Conservation (phyloP, 2,329 filamentous ascomycete genomes). For the Fusarium tricinctum region DNA sequence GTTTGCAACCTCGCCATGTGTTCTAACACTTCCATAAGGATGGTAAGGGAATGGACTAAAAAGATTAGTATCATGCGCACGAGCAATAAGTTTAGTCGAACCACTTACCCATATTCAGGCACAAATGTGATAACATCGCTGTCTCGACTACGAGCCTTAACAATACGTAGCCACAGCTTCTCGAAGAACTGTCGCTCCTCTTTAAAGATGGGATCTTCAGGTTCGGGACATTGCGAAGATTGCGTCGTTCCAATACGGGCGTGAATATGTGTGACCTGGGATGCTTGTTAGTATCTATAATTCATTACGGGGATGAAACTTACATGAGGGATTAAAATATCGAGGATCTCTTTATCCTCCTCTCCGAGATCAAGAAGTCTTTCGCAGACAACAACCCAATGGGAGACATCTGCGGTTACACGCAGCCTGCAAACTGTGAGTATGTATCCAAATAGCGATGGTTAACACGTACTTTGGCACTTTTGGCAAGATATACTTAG, state of each 20-base stretch:
- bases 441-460: rapidly evolving
- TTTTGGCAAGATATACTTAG: constrained; percentile 3
- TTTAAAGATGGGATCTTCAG: not conserved
- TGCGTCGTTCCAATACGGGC: constrained; percentile 1
- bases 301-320: not conserved
- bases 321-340: not conserved
- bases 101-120: not conserved
- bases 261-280: not conserved
- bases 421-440: not conserved
- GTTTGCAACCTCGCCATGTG: not conserved
- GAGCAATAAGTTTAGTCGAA: rapidly evolving
- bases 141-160: not conserved
- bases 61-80: rapidly evolving
- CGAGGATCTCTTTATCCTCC: not conserved
- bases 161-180: not conserved
- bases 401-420: not conserved
- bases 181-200: constrained; percentile 7
- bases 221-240: not conserved
- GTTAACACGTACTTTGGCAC: not conserved
- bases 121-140: not conserved
- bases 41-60: not conserved
- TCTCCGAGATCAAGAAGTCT: not conserved
- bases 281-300: too few relatives aligned
- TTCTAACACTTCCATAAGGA: not conserved
- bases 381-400: constrained; percentile 2